Base-by-base conservation (phyloP, 352 stramenopile genomes). In the Phytopythium sindhum region DNA sequence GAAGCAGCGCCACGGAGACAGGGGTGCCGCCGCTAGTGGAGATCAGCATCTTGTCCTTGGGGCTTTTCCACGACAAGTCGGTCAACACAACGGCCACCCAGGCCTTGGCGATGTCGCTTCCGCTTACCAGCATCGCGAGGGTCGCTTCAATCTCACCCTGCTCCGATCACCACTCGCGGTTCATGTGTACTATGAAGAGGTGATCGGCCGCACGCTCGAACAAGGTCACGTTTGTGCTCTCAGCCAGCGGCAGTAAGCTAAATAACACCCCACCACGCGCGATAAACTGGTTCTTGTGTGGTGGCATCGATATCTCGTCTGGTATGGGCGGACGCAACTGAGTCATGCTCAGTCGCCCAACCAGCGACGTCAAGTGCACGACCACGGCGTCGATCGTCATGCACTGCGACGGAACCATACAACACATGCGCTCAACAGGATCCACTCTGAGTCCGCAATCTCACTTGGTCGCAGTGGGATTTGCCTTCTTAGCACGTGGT, bases 1-100 rank as follows among this genome's bases (percentile, higher is more conserved):
- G 28, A 8, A 63, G 2, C 57, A 63, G 24, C 45, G n/a, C 28
- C 42, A 63, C 26, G n/a, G n/a, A n/a, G n/a, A n/a, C n/a, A n/a
- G n/a, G n/a, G n/a, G n/a, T 21, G 19, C 41, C 19, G 19, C 41
- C 41, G 41, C 5, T 26, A 6, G 41, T 19, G 12, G 41, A 48
- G 41, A 48, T 48, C 41, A 48, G 19, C 19, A 8, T 7, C 2
- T 19, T 24, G 41, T 48, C 24, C 19, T 8, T 5, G 1, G 24
- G 47, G 24, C 47, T 4, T 7, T 12, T 15, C 23, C 47, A 14
- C 19, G 47, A 53, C 7, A 53, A 7, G 14, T 14, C 47, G 1
- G 47, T 15, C 3, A 53, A 26, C 23, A 24, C 24, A 4, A 17
- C 19, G 11, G 11, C 53, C 0, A 33, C 53, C 26, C 31, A 33